Conservation (phyloP, 1,284 basidiomycete genomes). For the Ceratobasidium sp. region DNA sequence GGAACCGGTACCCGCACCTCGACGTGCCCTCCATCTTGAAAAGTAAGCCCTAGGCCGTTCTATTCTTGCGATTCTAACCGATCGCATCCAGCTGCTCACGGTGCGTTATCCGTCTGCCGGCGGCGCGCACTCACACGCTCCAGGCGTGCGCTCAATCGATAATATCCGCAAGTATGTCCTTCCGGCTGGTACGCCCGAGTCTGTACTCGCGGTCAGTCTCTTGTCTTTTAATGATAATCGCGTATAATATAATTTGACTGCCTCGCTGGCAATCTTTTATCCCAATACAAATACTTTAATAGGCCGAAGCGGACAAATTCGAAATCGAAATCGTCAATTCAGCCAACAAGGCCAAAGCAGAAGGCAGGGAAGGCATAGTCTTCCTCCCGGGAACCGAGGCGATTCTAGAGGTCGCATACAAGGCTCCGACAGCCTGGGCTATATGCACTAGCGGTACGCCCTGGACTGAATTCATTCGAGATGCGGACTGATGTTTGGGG, state of each 20-base stretch:
- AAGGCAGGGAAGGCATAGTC: conserved; percentile 37
- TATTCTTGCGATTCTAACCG: not conserved
- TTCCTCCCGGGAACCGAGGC: conserved; percentile 39
- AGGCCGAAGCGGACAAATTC: conserved; percentile 39
- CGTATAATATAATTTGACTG: not conserved
- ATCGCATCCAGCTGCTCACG: conserved; percentile 3
- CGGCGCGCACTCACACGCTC: not conserved
- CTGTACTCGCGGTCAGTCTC: not conserved
- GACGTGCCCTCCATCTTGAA: conserved; percentile 38
- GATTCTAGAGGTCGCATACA: conserved; percentile 1
- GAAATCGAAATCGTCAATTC: conserved; percentile 40
- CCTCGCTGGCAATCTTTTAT: not conserved
- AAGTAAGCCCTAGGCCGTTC: conserved; percentile 14
- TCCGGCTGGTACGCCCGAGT: conserved; percentile 18
- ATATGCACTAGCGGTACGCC: conserved; percentile 41
- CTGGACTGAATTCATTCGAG: not conserved
- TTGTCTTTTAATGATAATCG: not conserved
- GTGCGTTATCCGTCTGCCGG: not conserved
- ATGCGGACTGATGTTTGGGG: not conserved
- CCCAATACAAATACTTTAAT: not conserved
- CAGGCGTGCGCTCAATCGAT: conserved; percentile 40
- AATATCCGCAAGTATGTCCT: conserved; percentile 35
- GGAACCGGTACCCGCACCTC: conserved; percentile 39
- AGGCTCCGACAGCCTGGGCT: conserved; percentile 21
- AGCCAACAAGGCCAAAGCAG: conserved; percentile 28